Base-by-base conservation (phyloP, 176 grass and related monocot genomes). In the Aegilops longissima region DNA sequence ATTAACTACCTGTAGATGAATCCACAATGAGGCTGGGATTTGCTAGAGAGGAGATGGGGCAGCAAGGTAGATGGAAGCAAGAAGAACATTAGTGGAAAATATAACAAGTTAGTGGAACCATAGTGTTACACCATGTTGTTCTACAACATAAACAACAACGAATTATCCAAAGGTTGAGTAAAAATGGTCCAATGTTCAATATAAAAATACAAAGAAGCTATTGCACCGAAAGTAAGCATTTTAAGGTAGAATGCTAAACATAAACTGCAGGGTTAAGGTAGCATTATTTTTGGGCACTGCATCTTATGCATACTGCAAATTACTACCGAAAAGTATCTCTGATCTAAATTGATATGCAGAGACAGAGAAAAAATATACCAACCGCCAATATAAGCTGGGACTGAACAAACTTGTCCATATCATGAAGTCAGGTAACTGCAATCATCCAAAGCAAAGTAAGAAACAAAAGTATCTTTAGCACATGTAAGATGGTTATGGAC, bases 331-430 rank as follows among this genome's bases (percentile, higher is more conserved):
- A 75, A 74, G n/a, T 39, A 65, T 40, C 9, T 86, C 8, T 40
- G 1, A 61, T 47, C 2, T 16, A 38, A 68, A 47, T 21, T 82
- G 40, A 61, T 56, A 58, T 1, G 82, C 5, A 59, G 61, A 82
- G 5, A 68, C 9, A 84, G 30, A 76, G n/a, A 20, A 30, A 12
- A 78, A 39, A 27, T 74, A 42, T 47, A 92, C 93, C 86, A 79
- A 98, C 91, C 84, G 96, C 91, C 79, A 98, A 89, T 89, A 95
- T 98, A 83, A 95, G 93, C 70, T 98, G 96, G 75, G 91, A 94
- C 76, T 95, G 96, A 88, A 98, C 96, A 93, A 98, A 98, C 85
- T 98, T 93, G 17, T 98, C 88, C 96, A 98, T 98, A 72, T 98
- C 96, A 87, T 98, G 93, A 87, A 98, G 96, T 16, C 93, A 93